A percentile compares a stretch with the other conserved stretches of the same genome.
Evolutionary conservation across 2,329 filamentous ascomycete species (phyloP).

Genomic region (Phaeosphaeria sp.): DNA sequence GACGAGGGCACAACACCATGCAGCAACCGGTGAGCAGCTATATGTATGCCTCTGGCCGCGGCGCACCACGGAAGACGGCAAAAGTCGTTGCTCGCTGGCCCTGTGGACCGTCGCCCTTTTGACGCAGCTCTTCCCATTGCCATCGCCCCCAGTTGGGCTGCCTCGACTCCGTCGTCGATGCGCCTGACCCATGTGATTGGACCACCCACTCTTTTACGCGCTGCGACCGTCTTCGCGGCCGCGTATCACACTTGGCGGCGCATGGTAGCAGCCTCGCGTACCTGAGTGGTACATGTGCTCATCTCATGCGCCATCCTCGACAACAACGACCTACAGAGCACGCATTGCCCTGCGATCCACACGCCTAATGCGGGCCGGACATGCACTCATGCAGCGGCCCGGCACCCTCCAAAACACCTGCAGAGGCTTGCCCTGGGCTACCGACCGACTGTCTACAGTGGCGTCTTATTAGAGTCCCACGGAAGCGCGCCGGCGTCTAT

Average conservation of each 20-base stretch:
- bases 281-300: constrained; percentile 20
- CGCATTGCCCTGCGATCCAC: constrained; percentile 10
- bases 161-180: constrained; percentile 19
- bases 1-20: constrained; percentile 7
- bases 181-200: constrained; percentile 33
- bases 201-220: constrained; percentile 28
- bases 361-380: constrained; percentile 1
- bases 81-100: constrained; percentile 8
- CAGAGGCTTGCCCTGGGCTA: neutral
- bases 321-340: too few relatives aligned
- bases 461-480: neutral
- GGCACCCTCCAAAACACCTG: constrained; percentile 2
- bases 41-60: neutral
- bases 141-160: constrained; percentile 29
- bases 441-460: neutral
- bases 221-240: constrained; percentile 38
- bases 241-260: constrained; percentile 42
- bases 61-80: constrained; percentile 12
- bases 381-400: constrained; percentile 14
- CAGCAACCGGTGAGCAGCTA: constrained; percentile 17
- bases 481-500: constrained; percentile 1
- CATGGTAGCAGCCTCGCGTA: constrained; percentile 25
- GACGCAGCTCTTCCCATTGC: constrained; percentile 27
- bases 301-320: neutral
- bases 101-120: constrained; percentile 27